phyloP scores from a whole-genome alignment of 179 eudicot species.

The Amaranthus tricolor region DNA sequence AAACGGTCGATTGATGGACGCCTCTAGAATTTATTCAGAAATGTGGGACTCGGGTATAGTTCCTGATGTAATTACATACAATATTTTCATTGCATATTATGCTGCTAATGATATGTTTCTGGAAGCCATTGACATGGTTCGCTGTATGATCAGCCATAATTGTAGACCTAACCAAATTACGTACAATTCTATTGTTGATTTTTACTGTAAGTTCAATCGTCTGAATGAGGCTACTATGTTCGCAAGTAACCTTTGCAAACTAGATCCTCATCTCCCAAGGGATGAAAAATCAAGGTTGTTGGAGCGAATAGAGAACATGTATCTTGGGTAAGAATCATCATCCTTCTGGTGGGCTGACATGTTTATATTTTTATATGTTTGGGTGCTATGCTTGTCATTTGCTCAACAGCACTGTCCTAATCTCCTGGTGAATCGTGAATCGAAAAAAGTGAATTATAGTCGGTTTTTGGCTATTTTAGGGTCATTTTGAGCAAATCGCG shows the following conservation, averaged over 20 bases:
- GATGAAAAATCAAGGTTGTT: constrained; percentile 64
- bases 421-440: too few species aligned
- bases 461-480: too few species aligned
- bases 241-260: constrained; percentile 55
- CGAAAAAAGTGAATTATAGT: too few species aligned
- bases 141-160: constrained; percentile 67
- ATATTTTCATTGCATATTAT: constrained; percentile 71
- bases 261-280: constrained; percentile 62
- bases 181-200: constrained; percentile 75
- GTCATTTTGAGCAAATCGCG: too few species aligned
- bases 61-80: constrained; percentile 86
- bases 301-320: constrained; percentile 25
- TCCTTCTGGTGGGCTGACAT: neutral
- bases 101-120: constrained; percentile 72
- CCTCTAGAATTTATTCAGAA: constrained; percentile 57
- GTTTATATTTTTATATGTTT: constrained; percentile 2
- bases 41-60: constrained; percentile 58
- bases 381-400: neutral
- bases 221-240: constrained; percentile 65
- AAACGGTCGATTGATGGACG: constrained; percentile 69
- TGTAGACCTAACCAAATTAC: constrained; percentile 81
- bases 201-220: constrained; percentile 61
- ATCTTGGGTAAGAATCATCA: constrained; percentile 14
- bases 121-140: constrained; percentile 70
- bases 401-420: too few species aligned